Evolutionary conservation across 805 yeast species (phyloP), one percentile per base, ranked within the genome.

Genomic region (Ogataea corticis): DNA sequence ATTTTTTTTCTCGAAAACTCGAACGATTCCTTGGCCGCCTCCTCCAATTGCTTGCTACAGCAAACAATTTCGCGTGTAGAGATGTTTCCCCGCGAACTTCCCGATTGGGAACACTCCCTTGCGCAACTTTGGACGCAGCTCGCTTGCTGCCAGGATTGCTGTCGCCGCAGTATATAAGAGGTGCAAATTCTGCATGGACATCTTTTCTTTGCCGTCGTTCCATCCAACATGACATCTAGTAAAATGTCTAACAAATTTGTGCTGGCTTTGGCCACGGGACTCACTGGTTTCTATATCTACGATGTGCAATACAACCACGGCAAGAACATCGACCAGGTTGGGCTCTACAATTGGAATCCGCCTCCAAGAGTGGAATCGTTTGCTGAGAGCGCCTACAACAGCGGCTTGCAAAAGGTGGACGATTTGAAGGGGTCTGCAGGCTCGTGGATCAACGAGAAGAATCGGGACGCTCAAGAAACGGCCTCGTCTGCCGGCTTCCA

Each of bases 291-390:
- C 5, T 62, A 61, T 43, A 46, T 61, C 31, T 53, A 59, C 28
- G 63, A 61, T 49, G 63, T 58, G 17, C 61, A 61, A 31, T 42
- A 28, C 41, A 54, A 61, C 34, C 55, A 59, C 17, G 63, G 66
- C 14, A 50, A 46, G 33, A 56, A 48, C 31, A 43, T 52, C 17
- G 61, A 59, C 17, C 52, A 54, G 25, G 21, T 56, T 13, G 65
- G 65, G 1, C 42, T 60, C 17, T 58, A 56, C 56, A 60, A 60
- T 29, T 60, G 61, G 61, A 58, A 56, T 27, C 59, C 61, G 14
- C 44, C 54, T n/a, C 51, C 57, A 12, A 45, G 33, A 36, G 38
- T 52, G 14, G 59, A 52, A 44, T 43, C 51, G 19, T 43, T 42
- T 30, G 23, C 44, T 7, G 52, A 48, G 14, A 48, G 49, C 15